Evolutionary conservation across 768 basidiomycete species (phyloP), one percentile per base, ranked within the genome.

Genomic region (Kwoniella newhampshirensis): DNA sequence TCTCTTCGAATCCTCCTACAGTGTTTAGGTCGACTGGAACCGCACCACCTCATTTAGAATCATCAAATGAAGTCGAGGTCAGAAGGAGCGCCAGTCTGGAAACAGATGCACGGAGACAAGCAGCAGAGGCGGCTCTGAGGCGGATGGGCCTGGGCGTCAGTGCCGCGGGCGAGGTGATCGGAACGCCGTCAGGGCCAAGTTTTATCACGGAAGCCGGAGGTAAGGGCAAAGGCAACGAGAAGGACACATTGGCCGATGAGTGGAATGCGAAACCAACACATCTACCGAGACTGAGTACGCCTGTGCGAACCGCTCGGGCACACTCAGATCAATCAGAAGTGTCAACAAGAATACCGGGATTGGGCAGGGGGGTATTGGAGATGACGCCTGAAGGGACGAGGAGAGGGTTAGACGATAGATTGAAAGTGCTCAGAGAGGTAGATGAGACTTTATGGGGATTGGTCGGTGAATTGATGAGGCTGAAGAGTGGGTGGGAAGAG

Each of bases 361-460:
- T 32, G 23, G 44, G 45, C 21, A 43, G 26, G 13, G 18, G 30
- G 39, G 44, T 13, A 35, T 23, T 42, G 40, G 40, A 37, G 42
- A 13, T 17, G 32, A 25, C 17, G n/a, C 17, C 32, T 4, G 27
- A 18, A 49, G n/a, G 46, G 35, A 89, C 88, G 25, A 80, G 88
- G 51, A 87, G 88, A 63, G 87, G 87, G 5, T 87, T 96, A 46
- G 89, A 92, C 63, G 89, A 91, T 66, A 83, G 90, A 52, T 76
- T 97, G 59, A 81, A 84, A 40, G 81, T 90, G 36, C 77, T 97
- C 35, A 86, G 91, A 76, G 82, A 84, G 17, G 86, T 93, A 36
- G 88, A 90, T 36, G 80, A 80, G 35, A 82, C 85, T 2, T 79
- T 91, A n/a, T 84, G 83, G 70, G 81, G 81, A 18, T 86, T 89